Evolutionary conservation across 495 filamentous ascomycete species (phyloP), one percentile per base, ranked within the genome.

Genomic region (Filosporella fistucella): DNA sequence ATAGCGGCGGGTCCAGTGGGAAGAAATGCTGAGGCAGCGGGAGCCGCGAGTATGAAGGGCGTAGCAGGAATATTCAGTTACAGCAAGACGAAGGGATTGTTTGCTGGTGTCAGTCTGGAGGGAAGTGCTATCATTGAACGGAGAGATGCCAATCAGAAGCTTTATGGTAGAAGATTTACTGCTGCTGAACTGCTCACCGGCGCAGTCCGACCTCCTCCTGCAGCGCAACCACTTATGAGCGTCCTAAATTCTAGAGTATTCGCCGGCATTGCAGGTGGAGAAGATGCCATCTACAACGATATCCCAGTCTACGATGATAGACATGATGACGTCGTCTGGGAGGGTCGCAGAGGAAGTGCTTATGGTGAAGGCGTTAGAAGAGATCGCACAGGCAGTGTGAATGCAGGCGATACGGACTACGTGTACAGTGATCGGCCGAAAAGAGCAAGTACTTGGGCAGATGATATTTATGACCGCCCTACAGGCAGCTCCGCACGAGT

Each of bases 11-110:
- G 93, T 14, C 93, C 93, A 7, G 73, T 98, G 24, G 93, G 93
- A 29, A 76, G 94, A 46, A 97, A 96, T 68, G 93, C 93, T 11
- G 93, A 98, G 66, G 93, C 93, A 20, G 91, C 91, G 17, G 93
- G 94, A 53, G 94, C 89, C 16, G 93, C 93, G 2, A 95, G 88
- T 63, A 75, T 91, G 18, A 89, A 80, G 66, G 85, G 90, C 52
- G 86, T 97, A 7, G 86, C 91, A 1, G 93, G 87, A 26, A 81
- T 98, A 16, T 98, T 98, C 72, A 86, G 87, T 54, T 98, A 97
- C 69, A 88, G 82, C 49, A 97, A 96, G 68, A 98, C 93, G 22
- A 96, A 96, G 71, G 93, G 93, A 20, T 71, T 97, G 11, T 98
- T 98, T 55, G 93, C 93, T 2, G 93, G 93, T 59, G 91, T 98